Evolutionary conservation across 1,284 basidiomycete genomes (phyloP).

Genomic region (Pseudozyma thailandica): DNA sequence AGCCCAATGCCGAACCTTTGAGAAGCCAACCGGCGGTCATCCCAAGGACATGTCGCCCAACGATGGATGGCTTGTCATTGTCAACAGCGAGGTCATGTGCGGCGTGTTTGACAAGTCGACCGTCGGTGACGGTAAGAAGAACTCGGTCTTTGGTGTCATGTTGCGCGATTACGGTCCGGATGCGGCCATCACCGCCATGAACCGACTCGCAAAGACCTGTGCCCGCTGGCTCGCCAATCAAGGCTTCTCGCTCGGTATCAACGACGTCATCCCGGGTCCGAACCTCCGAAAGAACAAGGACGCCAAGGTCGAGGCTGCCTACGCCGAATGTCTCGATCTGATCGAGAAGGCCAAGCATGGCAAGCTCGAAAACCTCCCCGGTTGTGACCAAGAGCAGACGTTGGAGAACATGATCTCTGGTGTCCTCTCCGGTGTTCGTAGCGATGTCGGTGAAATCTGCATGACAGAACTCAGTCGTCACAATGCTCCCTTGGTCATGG

Average conservation of each 20-base stretch:
- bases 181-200: conserved; percentile 95
- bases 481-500: conserved; percentile 98
- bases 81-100: conserved; percentile 99
- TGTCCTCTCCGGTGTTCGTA: conserved; percentile 91
- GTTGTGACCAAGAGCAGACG: conserved; percentile 96
- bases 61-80: conserved; percentile 96
- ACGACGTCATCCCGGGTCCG: conserved; percentile 96
- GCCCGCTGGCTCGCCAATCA: conserved; percentile 96
- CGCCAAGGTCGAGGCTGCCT: conserved; percentile 85
- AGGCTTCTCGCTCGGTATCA: conserved; percentile 98
- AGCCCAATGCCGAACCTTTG: conserved; percentile 91
- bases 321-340: conserved; percentile 84
- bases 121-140: conserved; percentile 98
- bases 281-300: conserved; percentile 85
- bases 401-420: conserved; percentile 94
- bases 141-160: conserved; percentile 97
- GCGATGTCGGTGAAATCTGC: conserved; percentile 95
- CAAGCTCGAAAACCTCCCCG: conserved; percentile 92
- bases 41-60: conserved; percentile 90
- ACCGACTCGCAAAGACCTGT: conserved; percentile 91
- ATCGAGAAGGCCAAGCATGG: conserved; percentile 92
- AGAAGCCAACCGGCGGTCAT: conserved; percentile 77
- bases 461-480: conserved; percentile 96
- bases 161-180: conserved; percentile 95
- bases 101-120: conserved; percentile 99